Evolutionary conservation across 2,329 filamentous ascomycete species (phyloP).

Genomic region (Monosporascus sp.): DNA sequence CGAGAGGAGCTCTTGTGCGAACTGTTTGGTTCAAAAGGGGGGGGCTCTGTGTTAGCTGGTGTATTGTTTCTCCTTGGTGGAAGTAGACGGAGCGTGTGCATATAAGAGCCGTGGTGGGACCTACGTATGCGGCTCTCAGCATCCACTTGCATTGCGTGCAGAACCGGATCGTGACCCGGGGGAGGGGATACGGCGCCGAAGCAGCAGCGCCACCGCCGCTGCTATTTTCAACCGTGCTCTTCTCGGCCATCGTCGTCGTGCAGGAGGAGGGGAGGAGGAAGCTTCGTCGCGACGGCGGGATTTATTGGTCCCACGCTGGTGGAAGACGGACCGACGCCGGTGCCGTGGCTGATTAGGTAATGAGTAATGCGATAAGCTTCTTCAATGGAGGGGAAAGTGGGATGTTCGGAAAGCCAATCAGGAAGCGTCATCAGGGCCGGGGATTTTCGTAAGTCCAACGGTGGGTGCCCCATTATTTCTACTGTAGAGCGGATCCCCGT

Average conservation of each 20-base stretch:
- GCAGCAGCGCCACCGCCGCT: slow-evolving; percentile 7
- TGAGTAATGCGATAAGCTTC: no score
- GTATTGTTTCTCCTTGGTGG: not conserved
- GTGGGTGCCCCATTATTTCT: no score
- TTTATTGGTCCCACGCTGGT: no score
- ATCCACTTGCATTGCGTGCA: slow-evolving; percentile 96
- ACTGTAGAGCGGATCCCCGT: no score
- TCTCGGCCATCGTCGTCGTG: not conserved
- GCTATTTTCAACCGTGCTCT: not conserved
- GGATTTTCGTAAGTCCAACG: no score
- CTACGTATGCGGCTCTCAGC: slow-evolving; percentile 77
- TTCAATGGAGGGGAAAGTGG: no score
- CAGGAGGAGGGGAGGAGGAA: not conserved
- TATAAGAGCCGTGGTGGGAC: slow-evolving; percentile 17
- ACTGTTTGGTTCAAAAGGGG: slow-evolving; percentile 45
- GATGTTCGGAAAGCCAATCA: no score
- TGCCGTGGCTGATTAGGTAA: no score
- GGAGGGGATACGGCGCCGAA: slow-evolving; percentile 39
- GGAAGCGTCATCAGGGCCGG: no score
- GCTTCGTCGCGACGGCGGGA: not conserved
- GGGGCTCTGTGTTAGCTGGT: not conserved
- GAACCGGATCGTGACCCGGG: slow-evolving; percentile 80
- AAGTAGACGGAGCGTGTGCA: not conserved
- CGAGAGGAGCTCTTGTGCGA: slow-evolving; percentile 88
- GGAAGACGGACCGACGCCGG: no score